Base-by-base conservation (phyloP, 495 filamentous ascomycete genomes). In the Penicillium daleae region DNA sequence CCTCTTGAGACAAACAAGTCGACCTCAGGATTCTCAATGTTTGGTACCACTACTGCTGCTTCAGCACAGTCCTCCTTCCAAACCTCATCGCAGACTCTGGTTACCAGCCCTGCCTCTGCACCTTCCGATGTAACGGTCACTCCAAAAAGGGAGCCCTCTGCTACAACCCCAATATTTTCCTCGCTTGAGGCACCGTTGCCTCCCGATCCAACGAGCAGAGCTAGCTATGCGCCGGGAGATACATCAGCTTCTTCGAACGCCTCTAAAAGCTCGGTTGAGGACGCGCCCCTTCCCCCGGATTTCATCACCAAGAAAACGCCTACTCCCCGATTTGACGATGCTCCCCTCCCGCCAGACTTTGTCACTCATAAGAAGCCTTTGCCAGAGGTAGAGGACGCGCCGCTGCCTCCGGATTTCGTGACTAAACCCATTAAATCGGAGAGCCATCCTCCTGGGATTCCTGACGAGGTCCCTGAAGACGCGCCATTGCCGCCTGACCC, bases 161-260 rank as follows among this genome's bases (percentile, higher is more conserved):
- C 65, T 22, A 76, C 64, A 12, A 71, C 70, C 2, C 69, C 73
- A 49, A 57, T 57, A 13, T 59, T 62, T 17, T 60, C 66, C 66
- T 49, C 60, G 21, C 39, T 64, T 1, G 85, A 88, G 66, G 70
- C 83, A 15, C 91, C 92, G 55, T 74, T 93, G 37, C 91, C 91
- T 32, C 91, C 90, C n/a, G 89, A 93, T 62, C 73, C 89, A 46
- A 90, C 88, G 22, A 92, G 86, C 78, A 89, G 87, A 77, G 79
- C 81, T 61, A 78, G 70, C 49, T 91, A 87, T 73, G 79, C 80
- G 33, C 74, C 87, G 56, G 86, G 88, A 29, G 88, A 92, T 56
- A 88, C 88, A 27, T 90, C 90, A 7, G 82, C 82, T 58, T 90
- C 89, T 19, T 90, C 90, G 5, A 84, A 82, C 53, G 75, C 78